Conservation (phyloP, 176 grass and related monocot species). For the Musa troglodytarum region DNA sequence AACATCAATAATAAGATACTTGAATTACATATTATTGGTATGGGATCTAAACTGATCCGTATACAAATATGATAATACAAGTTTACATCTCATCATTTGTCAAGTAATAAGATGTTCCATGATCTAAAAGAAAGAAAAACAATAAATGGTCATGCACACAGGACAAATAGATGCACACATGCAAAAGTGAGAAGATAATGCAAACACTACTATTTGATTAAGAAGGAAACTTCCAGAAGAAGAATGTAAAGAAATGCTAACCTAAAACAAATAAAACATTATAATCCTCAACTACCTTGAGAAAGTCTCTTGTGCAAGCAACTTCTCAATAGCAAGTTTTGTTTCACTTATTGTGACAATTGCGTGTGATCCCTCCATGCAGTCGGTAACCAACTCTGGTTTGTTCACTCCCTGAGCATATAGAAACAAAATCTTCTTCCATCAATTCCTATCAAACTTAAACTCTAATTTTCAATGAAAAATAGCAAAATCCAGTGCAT, state of each 20-base stretch:
- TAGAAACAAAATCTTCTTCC: background rate
- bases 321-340: constrained; percentile 68
- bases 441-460: background rate
- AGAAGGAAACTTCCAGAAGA: constrained; percentile 3
- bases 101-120: too few species aligned
- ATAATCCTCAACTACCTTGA: constrained; percentile 46
- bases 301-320: constrained; percentile 80
- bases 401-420: constrained; percentile 10
- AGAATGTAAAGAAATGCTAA: background rate
- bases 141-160: too few species aligned
- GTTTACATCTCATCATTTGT: too few species aligned
- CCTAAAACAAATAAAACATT: background rate
- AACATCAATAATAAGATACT: too few species aligned
- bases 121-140: too few species aligned
- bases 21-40: too few species aligned
- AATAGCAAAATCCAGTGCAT: background rate
- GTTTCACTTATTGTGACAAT: constrained; percentile 50
- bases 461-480: background rate
- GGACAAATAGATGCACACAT: background rate
- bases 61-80: too few species aligned
- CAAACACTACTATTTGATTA: background rate
- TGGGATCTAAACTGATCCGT: too few species aligned
- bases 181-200: background rate
- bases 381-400: background rate
- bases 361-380: constrained; percentile 19